Base-by-base conservation (phyloP, 2,329 filamentous ascomycete species). In the Aspergillus felis region DNA sequence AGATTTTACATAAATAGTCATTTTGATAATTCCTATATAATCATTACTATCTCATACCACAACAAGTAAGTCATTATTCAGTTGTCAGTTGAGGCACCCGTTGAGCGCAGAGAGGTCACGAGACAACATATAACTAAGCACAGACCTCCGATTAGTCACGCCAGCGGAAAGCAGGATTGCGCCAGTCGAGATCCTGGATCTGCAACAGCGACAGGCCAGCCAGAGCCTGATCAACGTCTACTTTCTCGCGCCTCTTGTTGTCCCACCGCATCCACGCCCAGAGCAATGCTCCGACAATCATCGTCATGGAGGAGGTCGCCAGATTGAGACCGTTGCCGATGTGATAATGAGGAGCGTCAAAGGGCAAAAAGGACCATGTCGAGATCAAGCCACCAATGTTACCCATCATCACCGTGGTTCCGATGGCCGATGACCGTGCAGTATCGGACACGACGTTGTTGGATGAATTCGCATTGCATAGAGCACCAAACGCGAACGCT, bases 371-470 rank as follows among this genome's bases (percentile, higher is more conserved):
- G 1, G 78, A 81, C 86, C 86, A 89, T 0, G 84, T 87, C 1
- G 83, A 81, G 57, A 88, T 80, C 35, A 90, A 70, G 0, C 87
- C 88, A 2, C 88, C 88, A n/a, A 90, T 68, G 55, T 90, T 90
- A 28, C 87, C 88, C 25, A 89, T 76, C 87, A 90, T 90, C 66
- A 90, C 85, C 54, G 84, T 85, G 0, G 82, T 83, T 10, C 84
- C 87, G 48, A 90, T 88, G 3, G 86, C 86, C 0, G 85, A 81
- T 9, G 84, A 84, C 14, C 87, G 81, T 0, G 88, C 85, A 0
- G 88, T 89, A 63, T 91, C 88, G 3, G 84, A 86, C 7, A 90
- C 82, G 0, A 91, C 87, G 62, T 90, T 90, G 6, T 87, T 87
- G 0, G 86, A 84, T 0, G 83, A 84, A 55, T 90, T 82, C 0